Conservation (phyloP, 106 monocot species). For the Dendrobium officinale region DNA sequence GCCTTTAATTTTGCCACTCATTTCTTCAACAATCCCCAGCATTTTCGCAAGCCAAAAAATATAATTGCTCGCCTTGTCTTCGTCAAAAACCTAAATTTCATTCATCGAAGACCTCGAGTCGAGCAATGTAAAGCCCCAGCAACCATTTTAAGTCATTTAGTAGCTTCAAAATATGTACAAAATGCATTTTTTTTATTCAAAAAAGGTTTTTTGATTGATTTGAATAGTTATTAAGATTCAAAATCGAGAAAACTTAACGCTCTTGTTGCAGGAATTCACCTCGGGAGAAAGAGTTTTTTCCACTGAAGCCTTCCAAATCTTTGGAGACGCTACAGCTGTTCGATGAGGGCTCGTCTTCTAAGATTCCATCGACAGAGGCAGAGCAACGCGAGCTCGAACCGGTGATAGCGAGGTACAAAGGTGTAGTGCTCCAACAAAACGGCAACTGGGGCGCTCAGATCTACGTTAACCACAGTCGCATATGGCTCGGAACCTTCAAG, state of each 20-base stretch:
- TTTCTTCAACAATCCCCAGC: not conserved
- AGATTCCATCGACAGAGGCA: not conserved
- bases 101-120: not conserved
- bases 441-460: conserved; percentile 39
- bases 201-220: not conserved
- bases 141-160: not conserved
- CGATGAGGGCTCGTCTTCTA: not conserved
- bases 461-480: conserved; percentile 17
- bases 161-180: not conserved
- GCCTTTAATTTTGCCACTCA: not conserved
- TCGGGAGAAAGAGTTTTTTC: not conserved
- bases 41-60: not conserved
- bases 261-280: not conserved
- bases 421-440: conserved; percentile 32
- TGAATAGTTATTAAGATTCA: no score
- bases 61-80: not conserved
- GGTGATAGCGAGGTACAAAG: conserved; percentile 16
- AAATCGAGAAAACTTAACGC: no score
- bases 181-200: not conserved
- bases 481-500: conserved; percentile 33
- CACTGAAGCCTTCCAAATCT: not conserved
- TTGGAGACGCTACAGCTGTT: not conserved
- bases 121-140: not conserved
- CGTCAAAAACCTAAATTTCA: not conserved
- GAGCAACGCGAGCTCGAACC: no score